These are phyloP conservation scores for Tetradesmus obliquus DNA, from an alignment of 139 green algal species.

Conservation along the genomic window DNA sequence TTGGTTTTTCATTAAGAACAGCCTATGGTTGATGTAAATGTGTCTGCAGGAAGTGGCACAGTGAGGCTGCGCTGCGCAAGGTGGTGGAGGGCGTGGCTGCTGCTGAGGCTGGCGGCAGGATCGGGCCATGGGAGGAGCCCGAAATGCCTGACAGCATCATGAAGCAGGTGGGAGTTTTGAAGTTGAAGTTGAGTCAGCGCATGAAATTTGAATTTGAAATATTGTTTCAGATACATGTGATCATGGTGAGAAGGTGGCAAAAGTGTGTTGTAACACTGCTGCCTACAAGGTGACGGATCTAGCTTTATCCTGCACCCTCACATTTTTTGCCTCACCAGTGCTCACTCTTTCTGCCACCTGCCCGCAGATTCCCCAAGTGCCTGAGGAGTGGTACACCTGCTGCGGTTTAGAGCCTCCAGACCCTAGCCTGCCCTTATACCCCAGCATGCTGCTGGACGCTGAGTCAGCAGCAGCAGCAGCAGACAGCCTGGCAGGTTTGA, in stretches of 20 bases:
- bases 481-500: background rate
- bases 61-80: conserved; percentile 50
- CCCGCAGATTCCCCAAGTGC: conserved; percentile 31
- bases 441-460: background rate
- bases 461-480: conserved; percentile 22
- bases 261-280: too few species aligned
- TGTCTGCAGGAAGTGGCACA: conserved; percentile 21
- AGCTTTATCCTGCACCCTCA: too few species aligned
- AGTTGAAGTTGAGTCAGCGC: too few species aligned
- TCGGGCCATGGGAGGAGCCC: conserved; percentile 60
- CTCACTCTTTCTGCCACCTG: background rate
- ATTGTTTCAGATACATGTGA: too few species aligned
- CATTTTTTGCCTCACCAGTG: too few species aligned
- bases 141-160: conserved; percentile 54
- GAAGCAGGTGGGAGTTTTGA: conserved; percentile 11
- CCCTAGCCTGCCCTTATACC: background rate
- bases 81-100: conserved; percentile 70
- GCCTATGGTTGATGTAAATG: background rate
- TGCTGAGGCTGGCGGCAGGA: conserved; percentile 57
- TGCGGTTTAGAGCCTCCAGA: conserved; percentile 25
- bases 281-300: too few species aligned
- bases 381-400: conserved; percentile 35
- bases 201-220: too few species aligned
- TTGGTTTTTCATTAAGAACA: background rate
- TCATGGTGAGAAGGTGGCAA: too few species aligned